These are phyloP conservation scores for Diaporthe nobilis DNA, from an alignment of 2,329 filamentous ascomycete genomes.

Conservation along the genomic window DNA sequence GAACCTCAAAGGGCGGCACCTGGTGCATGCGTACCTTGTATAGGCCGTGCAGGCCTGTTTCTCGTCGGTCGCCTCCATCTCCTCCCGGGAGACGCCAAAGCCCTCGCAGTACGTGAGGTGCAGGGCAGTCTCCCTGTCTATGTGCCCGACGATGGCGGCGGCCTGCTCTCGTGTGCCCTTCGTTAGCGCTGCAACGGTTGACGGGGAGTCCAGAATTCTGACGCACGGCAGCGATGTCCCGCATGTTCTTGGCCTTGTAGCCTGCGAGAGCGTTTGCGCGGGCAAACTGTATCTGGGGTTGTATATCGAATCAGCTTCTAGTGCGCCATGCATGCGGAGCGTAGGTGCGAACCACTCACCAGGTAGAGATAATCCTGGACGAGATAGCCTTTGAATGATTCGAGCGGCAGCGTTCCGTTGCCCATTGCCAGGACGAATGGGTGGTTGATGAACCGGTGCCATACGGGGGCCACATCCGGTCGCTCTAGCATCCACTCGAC, in stretches of 20 bases:
- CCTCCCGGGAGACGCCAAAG: constrained; percentile 81
- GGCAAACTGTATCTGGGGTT: constrained; percentile 81
- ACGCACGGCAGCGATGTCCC: constrained; percentile 79
- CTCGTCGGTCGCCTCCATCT: constrained; percentile 82
- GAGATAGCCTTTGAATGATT: constrained; percentile 89
- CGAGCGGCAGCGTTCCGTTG: constrained; percentile 79
- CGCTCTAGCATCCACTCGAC: constrained; percentile 85
- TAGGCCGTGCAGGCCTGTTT: constrained; percentile 58
- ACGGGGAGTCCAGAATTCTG: not conserved
- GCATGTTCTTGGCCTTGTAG: constrained; percentile 84
- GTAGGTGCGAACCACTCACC: constrained; percentile 57
- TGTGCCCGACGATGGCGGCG: constrained; percentile 78
- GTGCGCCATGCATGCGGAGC: not conserved
- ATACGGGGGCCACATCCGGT: constrained; percentile 79
- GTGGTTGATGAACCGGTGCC: constrained; percentile 84
- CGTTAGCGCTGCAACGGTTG: not conserved
- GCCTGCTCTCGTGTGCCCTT: constrained; percentile 42
- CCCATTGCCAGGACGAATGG: constrained; percentile 85
- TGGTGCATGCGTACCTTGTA: constrained; percentile 47
- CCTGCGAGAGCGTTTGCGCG: constrained; percentile 87
- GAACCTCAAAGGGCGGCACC: constrained; percentile 72
- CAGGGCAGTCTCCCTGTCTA: constrained; percentile 83
- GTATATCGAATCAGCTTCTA: constrained; percentile 9
- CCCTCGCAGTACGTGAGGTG: constrained; percentile 86
- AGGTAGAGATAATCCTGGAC: constrained; percentile 94